A percentile compares a stretch with the other conserved stretches of the same genome.
Evolutionary conservation across 1,139 yeast genomes (phyloP).

Genomic region (Pichia sp.): DNA sequence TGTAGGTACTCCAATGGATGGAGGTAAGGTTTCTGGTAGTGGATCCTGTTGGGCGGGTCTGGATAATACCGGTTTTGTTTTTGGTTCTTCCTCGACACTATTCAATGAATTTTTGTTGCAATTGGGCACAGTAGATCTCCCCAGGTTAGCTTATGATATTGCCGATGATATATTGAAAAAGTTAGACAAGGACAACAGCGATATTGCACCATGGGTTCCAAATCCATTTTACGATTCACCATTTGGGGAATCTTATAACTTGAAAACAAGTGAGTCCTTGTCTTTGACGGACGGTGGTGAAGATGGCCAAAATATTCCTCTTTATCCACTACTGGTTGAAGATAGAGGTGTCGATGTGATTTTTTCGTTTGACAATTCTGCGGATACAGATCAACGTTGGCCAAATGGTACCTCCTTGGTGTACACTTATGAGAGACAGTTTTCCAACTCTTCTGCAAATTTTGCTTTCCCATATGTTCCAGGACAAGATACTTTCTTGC

Average conservation of each 20-base stretch:
- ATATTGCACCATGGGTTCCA: slow-evolving; percentile 33
- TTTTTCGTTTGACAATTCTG: slow-evolving; percentile 81
- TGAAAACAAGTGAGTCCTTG: slow-evolving; percentile 39
- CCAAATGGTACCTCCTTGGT: slow-evolving; percentile 72
- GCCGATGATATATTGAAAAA: slow-evolving; percentile 36
- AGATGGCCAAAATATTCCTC: slow-evolving; percentile 72
- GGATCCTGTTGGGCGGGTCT: slow-evolving; percentile 53
- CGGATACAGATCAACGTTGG: slow-evolving; percentile 61
- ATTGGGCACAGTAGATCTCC: slow-evolving; percentile 44
- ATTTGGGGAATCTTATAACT: slow-evolving; percentile 34
- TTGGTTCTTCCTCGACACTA: slow-evolving; percentile 74
- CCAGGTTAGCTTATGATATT: slow-evolving; percentile 40
- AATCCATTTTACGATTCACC: slow-evolving; percentile 44
- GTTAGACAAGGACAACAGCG: slow-evolving; percentile 35
- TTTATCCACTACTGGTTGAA: slow-evolving; percentile 66
- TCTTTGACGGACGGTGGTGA: slow-evolving; percentile 87
- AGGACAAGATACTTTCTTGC: slow-evolving; percentile 55
- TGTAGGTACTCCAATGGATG: slow-evolving; percentile 57
- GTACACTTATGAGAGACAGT: slow-evolving; percentile 55
- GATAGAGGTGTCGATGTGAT: slow-evolving; percentile 69
- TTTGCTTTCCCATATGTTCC: slow-evolving; percentile 84
- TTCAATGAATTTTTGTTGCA: slow-evolving; percentile 64
- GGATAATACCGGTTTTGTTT: slow-evolving; percentile 69
- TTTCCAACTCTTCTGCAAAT: slow-evolving; percentile 50
- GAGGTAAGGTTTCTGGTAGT: slow-evolving; percentile 41